phyloP scores from a whole-genome alignment of 208 protist genomes.

The Phytomonas serpens region DNA sequence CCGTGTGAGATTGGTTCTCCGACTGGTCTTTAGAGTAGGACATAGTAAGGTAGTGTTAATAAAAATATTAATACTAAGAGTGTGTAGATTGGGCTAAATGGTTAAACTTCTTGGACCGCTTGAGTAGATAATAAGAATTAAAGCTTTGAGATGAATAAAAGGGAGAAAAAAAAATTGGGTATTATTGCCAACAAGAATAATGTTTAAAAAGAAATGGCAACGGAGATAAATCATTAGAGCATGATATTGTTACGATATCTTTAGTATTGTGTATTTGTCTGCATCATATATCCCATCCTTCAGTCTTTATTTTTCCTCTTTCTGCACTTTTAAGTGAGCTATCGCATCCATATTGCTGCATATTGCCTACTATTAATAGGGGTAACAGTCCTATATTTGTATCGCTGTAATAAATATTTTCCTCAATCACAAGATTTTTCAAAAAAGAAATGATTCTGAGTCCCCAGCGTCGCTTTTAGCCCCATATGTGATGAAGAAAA shows the following conservation, averaged over 20 bases:
- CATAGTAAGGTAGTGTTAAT: constrained; percentile 12
- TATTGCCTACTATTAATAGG: background rate
- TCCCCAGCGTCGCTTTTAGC: background rate
- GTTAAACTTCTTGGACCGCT: background rate
- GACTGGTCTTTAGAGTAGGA: constrained; percentile 19
- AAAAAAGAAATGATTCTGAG: background rate
- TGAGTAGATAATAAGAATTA: constrained; percentile 4
- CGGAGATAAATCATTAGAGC: background rate
- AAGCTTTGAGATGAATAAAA: background rate
- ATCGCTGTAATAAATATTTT: background rate
- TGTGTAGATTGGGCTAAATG: constrained; percentile 1
- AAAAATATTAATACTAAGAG: constrained; percentile 5
- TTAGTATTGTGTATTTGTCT: background rate
- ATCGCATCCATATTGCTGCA: background rate
- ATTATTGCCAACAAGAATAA: background rate
- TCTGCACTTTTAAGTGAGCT: background rate
- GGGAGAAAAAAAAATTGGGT: background rate
- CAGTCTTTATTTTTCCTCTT: background rate
- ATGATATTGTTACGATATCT: background rate
- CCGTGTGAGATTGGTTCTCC: background rate
- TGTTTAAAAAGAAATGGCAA: no score
- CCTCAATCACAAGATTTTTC: background rate
- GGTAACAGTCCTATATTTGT: background rate
- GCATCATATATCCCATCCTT: background rate
- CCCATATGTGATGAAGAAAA: background rate